A percentile compares a stretch with the other conserved stretches of the same genome.
Conservation (phyloP, 2,329 filamentous ascomycete species). For the Trichoderma arundinaceum region DNA sequence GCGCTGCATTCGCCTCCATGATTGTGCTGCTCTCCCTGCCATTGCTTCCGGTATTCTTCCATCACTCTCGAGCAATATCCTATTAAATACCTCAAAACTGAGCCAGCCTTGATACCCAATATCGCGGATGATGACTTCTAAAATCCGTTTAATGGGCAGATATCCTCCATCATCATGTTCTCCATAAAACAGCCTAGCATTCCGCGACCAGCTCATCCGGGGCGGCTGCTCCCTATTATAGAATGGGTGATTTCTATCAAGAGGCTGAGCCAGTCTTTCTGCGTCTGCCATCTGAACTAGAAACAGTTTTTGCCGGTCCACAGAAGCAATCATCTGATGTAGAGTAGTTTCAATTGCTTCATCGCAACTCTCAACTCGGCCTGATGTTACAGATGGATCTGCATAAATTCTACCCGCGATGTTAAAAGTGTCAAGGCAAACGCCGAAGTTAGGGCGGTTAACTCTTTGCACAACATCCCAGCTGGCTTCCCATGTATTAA, state of each 20-base stretch:
- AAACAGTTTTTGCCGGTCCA: constrained; percentile 71
- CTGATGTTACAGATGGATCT: constrained; percentile 62
- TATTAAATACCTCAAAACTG: constrained; percentile 71
- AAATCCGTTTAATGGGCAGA: constrained; percentile 67
- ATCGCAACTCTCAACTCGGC: constrained; percentile 61
- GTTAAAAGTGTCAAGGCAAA: constrained; percentile 81
- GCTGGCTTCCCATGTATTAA: constrained; percentile 72
- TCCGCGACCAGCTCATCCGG: constrained; percentile 79
- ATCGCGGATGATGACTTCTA: constrained; percentile 65
- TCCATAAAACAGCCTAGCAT: constrained; percentile 65
- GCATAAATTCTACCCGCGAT: constrained; percentile 74
- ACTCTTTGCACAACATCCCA: constrained; percentile 72
- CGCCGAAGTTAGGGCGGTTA: constrained; percentile 72
- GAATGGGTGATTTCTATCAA: constrained; percentile 56
- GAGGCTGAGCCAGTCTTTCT: constrained; percentile 63
- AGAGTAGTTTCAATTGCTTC: constrained; percentile 61
- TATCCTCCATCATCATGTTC: constrained; percentile 69
- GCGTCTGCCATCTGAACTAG: constrained; percentile 80
- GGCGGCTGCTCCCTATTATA: constrained; percentile 45
- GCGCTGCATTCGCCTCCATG: constrained; percentile 44
- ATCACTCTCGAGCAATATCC: constrained; percentile 51
- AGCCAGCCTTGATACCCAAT: constrained; percentile 73
- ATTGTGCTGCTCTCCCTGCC: constrained; percentile 61
- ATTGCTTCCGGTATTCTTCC: constrained; percentile 65
- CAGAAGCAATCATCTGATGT: constrained; percentile 55